These are phyloP conservation scores for Geotrichum candidum DNA, from an alignment of 1,139 yeast genomes.

Conservation along the genomic window DNA sequence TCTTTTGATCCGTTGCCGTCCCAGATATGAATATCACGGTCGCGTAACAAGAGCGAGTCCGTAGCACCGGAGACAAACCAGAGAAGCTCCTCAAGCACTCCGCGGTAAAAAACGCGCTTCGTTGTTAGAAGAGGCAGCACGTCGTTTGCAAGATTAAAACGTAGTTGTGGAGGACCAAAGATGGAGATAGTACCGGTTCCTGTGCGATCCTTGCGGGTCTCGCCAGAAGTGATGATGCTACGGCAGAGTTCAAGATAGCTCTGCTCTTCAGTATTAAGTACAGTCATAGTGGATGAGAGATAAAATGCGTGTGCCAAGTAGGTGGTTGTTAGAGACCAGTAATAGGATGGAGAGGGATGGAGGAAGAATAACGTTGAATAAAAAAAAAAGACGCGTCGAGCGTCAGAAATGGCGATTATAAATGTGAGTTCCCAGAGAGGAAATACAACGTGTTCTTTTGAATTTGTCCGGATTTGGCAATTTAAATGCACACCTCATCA, in stretches of 20 bases:
- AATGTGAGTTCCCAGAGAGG: neutral
- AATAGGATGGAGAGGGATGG: neutral
- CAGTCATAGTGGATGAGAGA: neutral
- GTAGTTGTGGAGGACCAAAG: constrained; percentile 92
- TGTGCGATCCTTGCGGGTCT: constrained; percentile 87
- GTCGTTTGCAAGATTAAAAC: constrained; percentile 70
- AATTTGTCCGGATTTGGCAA: neutral
- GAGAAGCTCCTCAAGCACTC: constrained; percentile 77
- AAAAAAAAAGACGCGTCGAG: constrained; percentile 2
- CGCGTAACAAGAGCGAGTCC: constrained; percentile 71
- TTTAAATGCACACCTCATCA: neutral
- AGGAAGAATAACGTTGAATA: neutral
- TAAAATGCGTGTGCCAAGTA: neutral
- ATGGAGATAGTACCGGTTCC: constrained; percentile 91
- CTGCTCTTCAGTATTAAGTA: constrained; percentile 55
- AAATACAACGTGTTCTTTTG: neutral
- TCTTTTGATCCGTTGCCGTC: constrained; percentile 98
- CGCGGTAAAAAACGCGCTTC: constrained; percentile 84
- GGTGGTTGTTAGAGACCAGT: neutral
- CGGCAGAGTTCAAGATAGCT: constrained; percentile 80
- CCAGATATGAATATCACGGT: constrained; percentile 90
- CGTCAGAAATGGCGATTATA: neutral
- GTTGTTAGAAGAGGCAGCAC: constrained; percentile 86
- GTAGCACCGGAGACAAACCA: constrained; percentile 94
- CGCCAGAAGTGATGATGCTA: constrained; percentile 75